A percentile compares a stretch with the other conserved stretches of the same genome.
These are phyloP conservation scores for Alternaria tenuissima DNA, from an alignment of 2,329 filamentous ascomycete species.

Conservation along the genomic window DNA sequence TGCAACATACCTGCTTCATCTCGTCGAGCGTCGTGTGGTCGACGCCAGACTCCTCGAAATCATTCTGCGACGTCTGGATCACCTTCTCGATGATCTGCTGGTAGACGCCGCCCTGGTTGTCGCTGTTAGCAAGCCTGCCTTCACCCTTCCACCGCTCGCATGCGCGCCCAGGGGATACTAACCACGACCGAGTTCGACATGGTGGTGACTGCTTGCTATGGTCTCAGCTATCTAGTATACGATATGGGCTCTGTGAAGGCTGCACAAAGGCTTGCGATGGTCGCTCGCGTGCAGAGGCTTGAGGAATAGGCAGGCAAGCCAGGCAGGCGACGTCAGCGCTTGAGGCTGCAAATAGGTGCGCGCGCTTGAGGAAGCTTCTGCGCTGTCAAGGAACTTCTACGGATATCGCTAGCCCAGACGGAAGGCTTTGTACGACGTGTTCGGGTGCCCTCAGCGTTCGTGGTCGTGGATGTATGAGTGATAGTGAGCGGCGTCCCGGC, in stretches of 20 bases:
- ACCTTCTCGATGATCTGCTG: slow-evolving; percentile 86
- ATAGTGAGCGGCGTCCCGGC: slow-evolving; percentile 23
- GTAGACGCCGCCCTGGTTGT: slow-evolving; percentile 75
- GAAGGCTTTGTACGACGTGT: slow-evolving; percentile 44
- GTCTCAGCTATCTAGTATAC: slow-evolving; percentile 29
- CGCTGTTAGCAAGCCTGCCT: slow-evolving; percentile 41
- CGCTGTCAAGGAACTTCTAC: slow-evolving; percentile 32
- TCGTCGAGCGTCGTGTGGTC: slow-evolving; percentile 87
- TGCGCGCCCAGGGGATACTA: slow-evolving; percentile 38
- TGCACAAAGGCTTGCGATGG: slow-evolving; percentile 28
- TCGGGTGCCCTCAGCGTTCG: slow-evolving; percentile 40
- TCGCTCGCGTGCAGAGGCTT: slow-evolving; percentile 29
- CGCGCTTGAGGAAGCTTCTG: slow-evolving; percentile 36
- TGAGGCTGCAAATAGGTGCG: slow-evolving; percentile 35
- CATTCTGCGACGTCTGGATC: slow-evolving; percentile 73
- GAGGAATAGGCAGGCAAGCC: slow-evolving; percentile 32
- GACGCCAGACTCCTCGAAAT: slow-evolving; percentile 96
- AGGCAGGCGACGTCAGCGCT: slow-evolving; percentile 43
- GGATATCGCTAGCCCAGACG: slow-evolving; percentile 32
- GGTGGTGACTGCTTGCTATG: slow-evolving; percentile 25
- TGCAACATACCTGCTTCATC: slow-evolving; percentile 78
- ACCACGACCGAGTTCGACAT: slow-evolving; percentile 53
- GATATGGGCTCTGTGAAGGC: slow-evolving; percentile 21
- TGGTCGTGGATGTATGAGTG: slow-evolving; percentile 44
- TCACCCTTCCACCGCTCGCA: slow-evolving; percentile 23